Conservation (phyloP, 352 stramenopile species). For the Globisporangium spinosum region DNA sequence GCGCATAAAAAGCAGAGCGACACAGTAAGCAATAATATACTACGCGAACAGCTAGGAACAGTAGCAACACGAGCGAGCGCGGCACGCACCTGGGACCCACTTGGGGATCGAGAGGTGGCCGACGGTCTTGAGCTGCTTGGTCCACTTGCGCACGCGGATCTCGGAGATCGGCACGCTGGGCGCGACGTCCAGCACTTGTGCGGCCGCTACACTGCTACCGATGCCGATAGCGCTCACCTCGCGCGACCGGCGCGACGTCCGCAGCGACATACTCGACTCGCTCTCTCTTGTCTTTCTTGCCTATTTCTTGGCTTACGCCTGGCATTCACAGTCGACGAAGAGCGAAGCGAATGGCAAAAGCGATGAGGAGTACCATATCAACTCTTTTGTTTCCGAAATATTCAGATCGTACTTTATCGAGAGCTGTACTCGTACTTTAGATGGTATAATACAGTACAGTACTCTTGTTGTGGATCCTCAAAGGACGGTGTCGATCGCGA, state of each 20-base stretch:
- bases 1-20: neutral
- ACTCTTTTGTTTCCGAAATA: neutral
- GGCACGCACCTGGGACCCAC: conserved; percentile 56
- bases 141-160: conserved; percentile 75
- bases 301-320: neutral
- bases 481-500: neutral
- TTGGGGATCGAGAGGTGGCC: conserved; percentile 70
- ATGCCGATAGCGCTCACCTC: conserved; percentile 13
- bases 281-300: neutral
- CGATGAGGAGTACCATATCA: neutral
- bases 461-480: neutral
- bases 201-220: neutral
- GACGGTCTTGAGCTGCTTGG: conserved; percentile 61
- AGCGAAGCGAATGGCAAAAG: neutral
- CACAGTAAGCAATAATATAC: neutral
- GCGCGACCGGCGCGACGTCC: conserved; percentile 30
- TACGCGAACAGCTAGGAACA: neutral
- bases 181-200: conserved; percentile 21
- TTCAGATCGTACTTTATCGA: neutral
- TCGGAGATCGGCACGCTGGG: conserved; percentile 52
- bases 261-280: conserved; percentile 41
- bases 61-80: neutral
- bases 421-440: neutral
- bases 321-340: neutral
- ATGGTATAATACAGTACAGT: neutral